Conservation (phyloP, 1,284 basidiomycete species). For the Pseudozyma thailandica region DNA sequence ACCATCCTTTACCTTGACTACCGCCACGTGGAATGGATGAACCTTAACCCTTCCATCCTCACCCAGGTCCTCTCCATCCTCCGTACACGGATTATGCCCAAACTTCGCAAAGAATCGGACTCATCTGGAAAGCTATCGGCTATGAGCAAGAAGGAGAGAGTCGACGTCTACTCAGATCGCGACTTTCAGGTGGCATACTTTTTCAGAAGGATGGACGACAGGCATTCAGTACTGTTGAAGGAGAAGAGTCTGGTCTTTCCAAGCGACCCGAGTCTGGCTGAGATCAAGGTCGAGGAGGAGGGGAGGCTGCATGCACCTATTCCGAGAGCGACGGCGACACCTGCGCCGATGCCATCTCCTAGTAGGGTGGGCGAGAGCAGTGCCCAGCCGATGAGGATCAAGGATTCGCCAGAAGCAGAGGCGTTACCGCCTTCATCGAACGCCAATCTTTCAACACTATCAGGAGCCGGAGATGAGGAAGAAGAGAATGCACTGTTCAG, state of each 20-base stretch:
- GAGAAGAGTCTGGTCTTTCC: slow-evolving; percentile 47
- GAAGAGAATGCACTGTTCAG: slow-evolving; percentile 21
- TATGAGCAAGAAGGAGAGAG: slow-evolving; percentile 61
- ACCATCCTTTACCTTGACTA: slow-evolving; percentile 69
- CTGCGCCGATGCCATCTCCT: slow-evolving; percentile 1
- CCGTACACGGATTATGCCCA: slow-evolving; percentile 64
- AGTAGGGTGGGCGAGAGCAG: slow-evolving; percentile 15
- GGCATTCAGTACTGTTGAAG: slow-evolving; percentile 68
- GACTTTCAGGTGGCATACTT: slow-evolving; percentile 69
- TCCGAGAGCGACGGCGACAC: slow-evolving; percentile 20
- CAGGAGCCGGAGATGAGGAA: slow-evolving; percentile 23
- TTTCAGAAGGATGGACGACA: slow-evolving; percentile 65
- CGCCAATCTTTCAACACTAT: slow-evolving; percentile 19
- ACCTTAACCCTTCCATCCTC: slow-evolving; percentile 50
- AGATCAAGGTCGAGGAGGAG: slow-evolving; percentile 52
- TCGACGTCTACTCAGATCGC: slow-evolving; percentile 66
- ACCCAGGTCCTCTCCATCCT: slow-evolving; percentile 61
- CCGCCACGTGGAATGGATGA: slow-evolving; percentile 69
- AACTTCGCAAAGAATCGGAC: slow-evolving; percentile 62
- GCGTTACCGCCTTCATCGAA: slow-evolving; percentile 5
- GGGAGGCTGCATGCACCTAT: slow-evolving; percentile 54
- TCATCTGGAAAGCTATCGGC: slow-evolving; percentile 60
- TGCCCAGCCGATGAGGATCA: slow-evolving; percentile 26
- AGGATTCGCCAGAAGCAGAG: slow-evolving; percentile 39
- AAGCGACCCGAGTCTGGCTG: slow-evolving; percentile 24